phyloP scores from a whole-genome alignment of 2,329 filamentous ascomycete genomes.

The Lizonia empirigonia region DNA sequence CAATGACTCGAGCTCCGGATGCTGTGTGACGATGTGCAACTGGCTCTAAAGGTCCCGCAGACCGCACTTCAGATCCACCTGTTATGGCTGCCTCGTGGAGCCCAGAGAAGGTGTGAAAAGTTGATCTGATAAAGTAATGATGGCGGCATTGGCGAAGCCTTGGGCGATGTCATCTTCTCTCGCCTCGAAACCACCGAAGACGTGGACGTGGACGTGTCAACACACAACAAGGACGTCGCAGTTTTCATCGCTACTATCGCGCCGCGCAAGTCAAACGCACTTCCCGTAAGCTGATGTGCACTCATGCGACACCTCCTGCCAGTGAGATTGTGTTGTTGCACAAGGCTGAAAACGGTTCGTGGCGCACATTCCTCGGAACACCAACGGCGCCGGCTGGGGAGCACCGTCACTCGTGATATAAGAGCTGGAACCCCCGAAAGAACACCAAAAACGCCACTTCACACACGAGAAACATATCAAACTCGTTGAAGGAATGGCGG shows the following conservation, averaged over 20 bases:
- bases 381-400: background rate
- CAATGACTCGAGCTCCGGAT: conserved; percentile 4
- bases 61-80: background rate
- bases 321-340: background rate
- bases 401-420: background rate
- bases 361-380: conserved; percentile 7
- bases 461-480: background rate
- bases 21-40: conserved; percentile 10
- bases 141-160: conserved; percentile 8
- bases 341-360: conserved; percentile 7
- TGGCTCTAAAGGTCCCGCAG: background rate
- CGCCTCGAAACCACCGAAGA: background rate
- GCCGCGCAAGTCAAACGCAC: background rate
- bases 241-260: background rate
- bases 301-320: background rate
- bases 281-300: background rate
- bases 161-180: conserved; percentile 8
- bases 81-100: background rate
- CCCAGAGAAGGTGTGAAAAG: conserved; percentile 6
- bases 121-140: conserved; percentile 10
- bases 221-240: background rate
- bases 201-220: background rate
- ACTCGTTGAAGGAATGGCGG: background rate
- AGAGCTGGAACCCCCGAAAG: background rate
- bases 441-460: background rate